Conservation (phyloP, 805 yeast genomes). For the Nakazawaea molendinolei region DNA sequence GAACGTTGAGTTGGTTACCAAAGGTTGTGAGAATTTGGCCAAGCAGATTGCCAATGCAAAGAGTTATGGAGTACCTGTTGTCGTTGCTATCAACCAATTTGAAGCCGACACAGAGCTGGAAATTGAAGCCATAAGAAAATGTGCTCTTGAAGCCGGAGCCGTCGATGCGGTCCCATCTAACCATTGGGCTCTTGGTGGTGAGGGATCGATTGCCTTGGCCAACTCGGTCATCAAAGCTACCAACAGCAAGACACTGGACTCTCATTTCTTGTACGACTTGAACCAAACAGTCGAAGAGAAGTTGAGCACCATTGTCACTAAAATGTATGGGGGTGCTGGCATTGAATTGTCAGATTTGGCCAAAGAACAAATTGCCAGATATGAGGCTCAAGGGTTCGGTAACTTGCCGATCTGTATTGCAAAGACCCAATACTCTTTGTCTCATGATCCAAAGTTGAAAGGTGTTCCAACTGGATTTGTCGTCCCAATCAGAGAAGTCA, state of each 20-base stretch:
- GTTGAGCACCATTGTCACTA: conserved; percentile 57
- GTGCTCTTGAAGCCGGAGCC: conserved; percentile 73
- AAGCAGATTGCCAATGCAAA: conserved; percentile 73
- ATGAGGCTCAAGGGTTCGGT: conserved; percentile 70
- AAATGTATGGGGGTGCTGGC: conserved; percentile 73
- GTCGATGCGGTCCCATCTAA: conserved; percentile 71
- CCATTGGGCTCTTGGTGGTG: conserved; percentile 87
- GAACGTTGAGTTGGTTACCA: conserved; percentile 58
- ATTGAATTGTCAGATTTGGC: conserved; percentile 69
- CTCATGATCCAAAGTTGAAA: conserved; percentile 76
- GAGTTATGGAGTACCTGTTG: conserved; percentile 69
- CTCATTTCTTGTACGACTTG: conserved; percentile 53
- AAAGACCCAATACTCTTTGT: conserved; percentile 77
- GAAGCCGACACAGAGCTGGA: conserved; percentile 66
- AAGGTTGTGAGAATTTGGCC: conserved; percentile 69
- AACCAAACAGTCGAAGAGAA: conserved; percentile 64
- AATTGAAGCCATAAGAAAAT: conserved; percentile 59
- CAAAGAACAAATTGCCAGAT: conserved; percentile 57
- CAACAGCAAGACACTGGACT: conserved; percentile 20
- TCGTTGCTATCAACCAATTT: conserved; percentile 78
- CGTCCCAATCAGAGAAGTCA: conserved; percentile 76
- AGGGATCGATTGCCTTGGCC: conserved; percentile 72
- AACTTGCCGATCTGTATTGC: conserved; percentile 80
- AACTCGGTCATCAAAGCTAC: conserved; percentile 61
- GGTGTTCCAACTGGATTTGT: conserved; percentile 79